Base-by-base conservation (phyloP, 352 stramenopile genomes). In the Globisporangium paroecandrum region DNA sequence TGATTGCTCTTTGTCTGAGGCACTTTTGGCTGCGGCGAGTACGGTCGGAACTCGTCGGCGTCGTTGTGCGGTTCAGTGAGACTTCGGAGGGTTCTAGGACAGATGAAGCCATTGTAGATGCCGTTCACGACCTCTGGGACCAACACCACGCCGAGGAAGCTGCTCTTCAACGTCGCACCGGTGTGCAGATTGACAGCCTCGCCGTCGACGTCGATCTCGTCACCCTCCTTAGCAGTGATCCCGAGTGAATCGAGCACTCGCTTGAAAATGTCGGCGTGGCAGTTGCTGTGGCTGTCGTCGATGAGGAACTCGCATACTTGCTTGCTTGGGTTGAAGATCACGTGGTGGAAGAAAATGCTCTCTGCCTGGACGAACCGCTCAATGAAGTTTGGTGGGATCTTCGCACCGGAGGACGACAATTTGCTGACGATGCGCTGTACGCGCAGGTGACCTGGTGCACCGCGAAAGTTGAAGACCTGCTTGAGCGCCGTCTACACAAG, bases 321-420 rank as follows among this genome's bases (percentile, higher is more conserved):
- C 27, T 69, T 65, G 29, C 62, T 68, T 2, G 78, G 62, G 60
- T 93, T 89, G 75, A 89, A 93, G 61, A 93, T 62, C 43, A 91
- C 77, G 65, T 93, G 85, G 66, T 93, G 83, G 68, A 79, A 92
- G 67, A 93, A 93, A n/a, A 91, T 77, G 58, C 81, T 79, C 64
- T 93, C 85, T 7, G 83, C 83, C 22, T 82, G 78, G 43, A 80
- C 62, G 25, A 90, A 91, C 9, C 78, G 71, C 51, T 82, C 69
- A 59, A 82, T 66, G 57, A 90, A 93, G 24, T 78, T 75, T 10
- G 67, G 46, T 22, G 83, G 83, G 25, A 90, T 66, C 34, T 82
- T 86, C 0, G 74, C 78, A 47, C 78, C 77, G 0, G 71, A 73
- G 1, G 77, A 72, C 10, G 73, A 73, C 38, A 93, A 81, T 54